A percentile compares a stretch with the other conserved stretches of the same genome.
Conservation (phyloP, 1,284 basidiomycete genomes). For the Amylostereum areolatum region DNA sequence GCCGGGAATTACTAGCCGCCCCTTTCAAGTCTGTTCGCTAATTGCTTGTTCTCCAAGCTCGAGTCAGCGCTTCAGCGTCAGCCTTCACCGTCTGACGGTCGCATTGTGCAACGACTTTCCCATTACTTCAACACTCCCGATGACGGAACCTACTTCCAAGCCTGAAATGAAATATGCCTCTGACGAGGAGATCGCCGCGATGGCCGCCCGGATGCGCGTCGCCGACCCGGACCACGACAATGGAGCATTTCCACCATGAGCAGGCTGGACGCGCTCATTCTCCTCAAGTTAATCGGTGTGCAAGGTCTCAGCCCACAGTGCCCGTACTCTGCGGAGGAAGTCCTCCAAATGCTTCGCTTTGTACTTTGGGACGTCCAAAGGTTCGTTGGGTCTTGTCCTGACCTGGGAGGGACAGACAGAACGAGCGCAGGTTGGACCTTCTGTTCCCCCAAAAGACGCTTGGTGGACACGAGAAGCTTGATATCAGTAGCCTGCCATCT, state of each 20-base stretch:
- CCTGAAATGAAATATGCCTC: background rate
- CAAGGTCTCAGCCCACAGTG: background rate
- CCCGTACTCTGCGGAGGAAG: conserved; percentile 1
- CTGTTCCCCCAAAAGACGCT: conserved; percentile 12
- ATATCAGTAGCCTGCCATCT: conserved; percentile 8
- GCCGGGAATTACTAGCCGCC: too few relatives aligned
- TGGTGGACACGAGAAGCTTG: conserved; percentile 10
- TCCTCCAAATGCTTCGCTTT: conserved; percentile 6
- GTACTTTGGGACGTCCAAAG: conserved; percentile 17
- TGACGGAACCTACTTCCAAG: too few relatives aligned
- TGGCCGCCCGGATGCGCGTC: conserved; percentile 12
- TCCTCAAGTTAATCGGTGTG: conserved; percentile 11
- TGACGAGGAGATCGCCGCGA: conserved; percentile 8
- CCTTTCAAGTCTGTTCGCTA: too few relatives aligned
- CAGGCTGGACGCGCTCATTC: conserved; percentile 10
- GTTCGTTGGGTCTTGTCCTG: background rate
- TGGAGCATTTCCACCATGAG: conserved; percentile 15
- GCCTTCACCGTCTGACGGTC: too few relatives aligned
- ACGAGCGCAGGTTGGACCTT: conserved; percentile 12
- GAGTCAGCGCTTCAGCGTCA: too few relatives aligned
- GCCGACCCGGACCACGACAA: conserved; percentile 15
- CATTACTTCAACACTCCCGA: too few relatives aligned
- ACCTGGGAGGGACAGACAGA: background rate
- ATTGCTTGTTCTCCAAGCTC: too few relatives aligned
- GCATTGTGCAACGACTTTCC: too few relatives aligned